Conservation (phyloP, 2,329 filamentous ascomycete genomes). For the Metarhizium humberi region DNA sequence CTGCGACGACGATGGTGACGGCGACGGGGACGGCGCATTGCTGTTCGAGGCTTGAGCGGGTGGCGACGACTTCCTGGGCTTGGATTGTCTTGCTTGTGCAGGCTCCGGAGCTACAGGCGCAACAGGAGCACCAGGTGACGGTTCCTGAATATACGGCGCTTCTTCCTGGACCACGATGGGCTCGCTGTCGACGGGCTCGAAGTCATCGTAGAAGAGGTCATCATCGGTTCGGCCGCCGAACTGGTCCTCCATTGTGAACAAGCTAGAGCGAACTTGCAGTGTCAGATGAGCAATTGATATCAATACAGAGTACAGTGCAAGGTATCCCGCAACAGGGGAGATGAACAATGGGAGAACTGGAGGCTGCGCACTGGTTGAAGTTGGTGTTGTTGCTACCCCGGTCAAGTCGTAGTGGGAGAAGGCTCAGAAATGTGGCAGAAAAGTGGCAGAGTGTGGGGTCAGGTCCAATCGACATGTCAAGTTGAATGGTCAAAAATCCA, state of each 20-base stretch:
- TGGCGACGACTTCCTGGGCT: constrained; percentile 3
- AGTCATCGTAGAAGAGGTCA: constrained; percentile 53
- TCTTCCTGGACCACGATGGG: constrained; percentile 17
- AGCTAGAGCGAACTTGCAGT: background rate
- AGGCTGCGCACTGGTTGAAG: background rate
- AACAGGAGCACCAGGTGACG: constrained; percentile 8
- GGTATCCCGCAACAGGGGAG: too few relatives aligned
- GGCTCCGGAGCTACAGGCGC: constrained; percentile 9
- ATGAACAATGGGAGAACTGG: background rate
- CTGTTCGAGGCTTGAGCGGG: background rate
- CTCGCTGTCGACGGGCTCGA: constrained; percentile 41
- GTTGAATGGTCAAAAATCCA: too few relatives aligned
- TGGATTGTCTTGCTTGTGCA: constrained; percentile 2
- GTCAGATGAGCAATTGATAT: background rate
- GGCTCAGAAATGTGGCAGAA: too few relatives aligned
- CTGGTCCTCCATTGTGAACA: constrained; percentile 44
- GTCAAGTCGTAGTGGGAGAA: too few relatives aligned
- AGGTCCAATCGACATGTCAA: too few relatives aligned
- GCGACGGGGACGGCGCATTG: background rate
- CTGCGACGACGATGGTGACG: background rate
- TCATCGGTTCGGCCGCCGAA: constrained; percentile 53
- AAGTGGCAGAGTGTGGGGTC: too few relatives aligned
- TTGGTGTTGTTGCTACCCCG: background rate
- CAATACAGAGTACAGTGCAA: background rate
- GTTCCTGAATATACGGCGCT: constrained; percentile 9